These are phyloP conservation scores for Candida germanica DNA, from an alignment of 805 yeast species.

Conservation along the genomic window DNA sequence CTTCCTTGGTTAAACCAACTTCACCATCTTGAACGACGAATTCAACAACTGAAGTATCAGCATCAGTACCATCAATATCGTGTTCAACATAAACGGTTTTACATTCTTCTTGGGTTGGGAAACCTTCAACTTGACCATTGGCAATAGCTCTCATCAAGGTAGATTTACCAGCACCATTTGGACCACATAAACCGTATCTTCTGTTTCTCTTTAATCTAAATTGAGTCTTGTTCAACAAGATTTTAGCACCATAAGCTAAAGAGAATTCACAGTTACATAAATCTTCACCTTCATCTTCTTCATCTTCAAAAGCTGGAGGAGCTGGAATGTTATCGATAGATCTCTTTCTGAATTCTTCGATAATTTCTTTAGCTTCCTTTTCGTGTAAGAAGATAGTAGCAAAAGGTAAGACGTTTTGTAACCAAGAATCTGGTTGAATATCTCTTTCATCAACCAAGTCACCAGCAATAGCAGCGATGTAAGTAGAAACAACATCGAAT, in stretches of 20 bases:
- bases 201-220: conserved; percentile 98
- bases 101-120: conserved; percentile 99
- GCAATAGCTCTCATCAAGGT: conserved; percentile 92
- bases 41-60: conserved; percentile 90
- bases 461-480: conserved; percentile 97
- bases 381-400: conserved; percentile 95
- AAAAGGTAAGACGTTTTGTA: conserved; percentile 84
- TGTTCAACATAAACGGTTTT: conserved; percentile 99
- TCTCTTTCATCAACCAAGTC: conserved; percentile 96
- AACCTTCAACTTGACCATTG: conserved; percentile 98
- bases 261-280: conserved; percentile 99
- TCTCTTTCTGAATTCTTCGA: conserved; percentile 92
- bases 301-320: conserved; percentile 94
- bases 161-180: conserved; percentile 53
- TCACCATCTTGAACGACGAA: conserved; percentile 84
- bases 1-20: conserved; percentile 68
- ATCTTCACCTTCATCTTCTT: conserved; percentile 98
- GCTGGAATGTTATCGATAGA: conserved; percentile 98
- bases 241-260: conserved; percentile 99
- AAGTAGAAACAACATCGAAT: conserved; percentile 74
- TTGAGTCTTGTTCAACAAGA: conserved; percentile 98
- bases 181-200: conserved; percentile 94
- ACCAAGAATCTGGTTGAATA: conserved; percentile 91
- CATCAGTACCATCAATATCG: conserved; percentile 97
- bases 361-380: conserved; percentile 76